Percentiles rank a stretch among this genome's conserved stretches.
phyloP scores from a whole-genome alignment of 257 asterid species.

The Rehmannia glutinosa region DNA sequence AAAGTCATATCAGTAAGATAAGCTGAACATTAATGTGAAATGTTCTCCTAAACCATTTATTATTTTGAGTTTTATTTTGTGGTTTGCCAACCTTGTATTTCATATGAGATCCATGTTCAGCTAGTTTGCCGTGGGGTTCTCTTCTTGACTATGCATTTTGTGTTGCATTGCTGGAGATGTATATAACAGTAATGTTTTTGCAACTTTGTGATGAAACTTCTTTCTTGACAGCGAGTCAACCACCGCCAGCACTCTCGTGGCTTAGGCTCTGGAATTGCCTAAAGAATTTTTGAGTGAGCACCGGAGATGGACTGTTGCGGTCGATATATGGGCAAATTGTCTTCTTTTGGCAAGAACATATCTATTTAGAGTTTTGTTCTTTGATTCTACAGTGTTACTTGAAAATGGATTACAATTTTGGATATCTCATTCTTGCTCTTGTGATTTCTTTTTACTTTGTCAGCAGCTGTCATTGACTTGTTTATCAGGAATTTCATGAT shows the following conservation, averaged over 20 bases:
- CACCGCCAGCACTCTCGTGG: background rate
- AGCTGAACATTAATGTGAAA: background rate
- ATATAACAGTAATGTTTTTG: too few species aligned
- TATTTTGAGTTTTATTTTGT: too few species aligned
- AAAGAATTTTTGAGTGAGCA: background rate
- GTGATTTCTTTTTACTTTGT: background rate
- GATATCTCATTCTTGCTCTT: background rate
- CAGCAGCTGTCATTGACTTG: too few species aligned
- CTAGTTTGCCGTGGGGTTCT: too few species aligned
- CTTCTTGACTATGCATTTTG: background rate
- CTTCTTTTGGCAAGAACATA: background rate
- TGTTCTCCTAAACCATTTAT: too few species aligned
- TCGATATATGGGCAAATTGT: background rate
- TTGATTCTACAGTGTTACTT: background rate
- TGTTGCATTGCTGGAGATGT: too few species aligned
- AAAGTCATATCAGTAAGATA: background rate
- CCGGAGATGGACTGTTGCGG: background rate
- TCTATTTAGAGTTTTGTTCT: slow-evolving; percentile 6
- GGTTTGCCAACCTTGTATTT: too few species aligned
- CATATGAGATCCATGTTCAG: too few species aligned
- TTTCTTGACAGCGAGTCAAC: background rate
- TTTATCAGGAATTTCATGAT: background rate
- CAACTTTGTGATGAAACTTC: background rate
- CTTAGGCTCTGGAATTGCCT: background rate
- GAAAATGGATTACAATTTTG: slow-evolving; percentile 10